Percentiles rank a stretch among this genome's conserved stretches.
Conservation (phyloP, 495 filamentous ascomycete genomes). For the Neurospora sp. region DNA sequence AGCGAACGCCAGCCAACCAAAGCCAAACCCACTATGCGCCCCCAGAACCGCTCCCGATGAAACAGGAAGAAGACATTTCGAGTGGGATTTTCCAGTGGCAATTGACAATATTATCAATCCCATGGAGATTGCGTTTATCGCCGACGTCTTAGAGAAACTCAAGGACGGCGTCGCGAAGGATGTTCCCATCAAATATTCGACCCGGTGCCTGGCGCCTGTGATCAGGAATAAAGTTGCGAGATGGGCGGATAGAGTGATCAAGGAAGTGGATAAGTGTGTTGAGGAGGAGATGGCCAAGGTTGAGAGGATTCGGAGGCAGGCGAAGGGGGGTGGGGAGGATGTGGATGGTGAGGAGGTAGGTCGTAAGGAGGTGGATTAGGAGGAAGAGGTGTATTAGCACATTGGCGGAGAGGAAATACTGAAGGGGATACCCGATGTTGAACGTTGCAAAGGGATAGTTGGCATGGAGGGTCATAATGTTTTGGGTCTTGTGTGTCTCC, state of each 20-base stretch:
- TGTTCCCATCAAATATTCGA: background rate
- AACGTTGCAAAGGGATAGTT: background rate
- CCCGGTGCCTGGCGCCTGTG: background rate
- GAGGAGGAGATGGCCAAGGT: background rate
- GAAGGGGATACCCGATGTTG: too few species aligned
- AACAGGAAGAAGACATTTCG: background rate
- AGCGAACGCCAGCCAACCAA: too few species aligned
- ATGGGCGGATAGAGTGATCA: background rate
- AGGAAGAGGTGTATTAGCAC: background rate
- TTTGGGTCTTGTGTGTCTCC: background rate
- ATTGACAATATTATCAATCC: background rate
- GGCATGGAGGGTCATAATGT: background rate
- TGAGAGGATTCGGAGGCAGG: background rate
- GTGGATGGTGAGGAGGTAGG: background rate
- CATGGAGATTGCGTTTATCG: background rate
- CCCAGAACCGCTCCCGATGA: background rate
- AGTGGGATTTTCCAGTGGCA: too few species aligned
- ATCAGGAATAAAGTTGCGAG: background rate
- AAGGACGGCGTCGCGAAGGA: background rate
- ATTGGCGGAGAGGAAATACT: background rate
- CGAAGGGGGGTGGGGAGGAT: background rate
- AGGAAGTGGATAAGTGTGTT: background rate
- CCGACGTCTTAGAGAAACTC: background rate
- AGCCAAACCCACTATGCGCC: too few species aligned
- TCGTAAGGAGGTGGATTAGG: background rate